Evolutionary conservation across 129 eudicot species (phyloP).

Genomic region (Kitagawia praeruptora): DNA sequence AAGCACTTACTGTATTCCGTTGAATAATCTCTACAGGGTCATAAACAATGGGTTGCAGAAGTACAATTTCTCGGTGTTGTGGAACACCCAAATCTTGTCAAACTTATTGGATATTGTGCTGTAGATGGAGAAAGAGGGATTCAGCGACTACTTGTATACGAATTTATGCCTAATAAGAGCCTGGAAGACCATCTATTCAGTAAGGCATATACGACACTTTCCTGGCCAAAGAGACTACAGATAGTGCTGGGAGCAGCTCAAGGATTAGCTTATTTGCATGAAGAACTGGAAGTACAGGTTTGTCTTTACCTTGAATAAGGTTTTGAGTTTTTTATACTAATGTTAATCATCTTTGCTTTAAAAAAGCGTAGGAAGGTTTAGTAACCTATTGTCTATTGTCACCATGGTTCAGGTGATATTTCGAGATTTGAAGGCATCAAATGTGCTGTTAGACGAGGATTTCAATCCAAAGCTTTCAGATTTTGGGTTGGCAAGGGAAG

Average conservation of each 20-base stretch:
- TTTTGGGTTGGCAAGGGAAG: constrained; percentile 94
- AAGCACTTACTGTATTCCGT: not conserved
- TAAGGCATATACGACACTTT: constrained; percentile 36
- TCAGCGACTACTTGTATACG: constrained; percentile 79
- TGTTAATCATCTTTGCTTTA: not conserved
- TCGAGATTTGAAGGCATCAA: constrained; percentile 87
- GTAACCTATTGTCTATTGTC: not conserved
- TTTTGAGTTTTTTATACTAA: not conserved
- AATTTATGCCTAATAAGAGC: constrained; percentile 79
- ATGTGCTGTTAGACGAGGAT: constrained; percentile 64
- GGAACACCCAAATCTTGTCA: constrained; percentile 85
- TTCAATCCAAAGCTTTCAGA: constrained; percentile 89
- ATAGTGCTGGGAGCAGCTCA: constrained; percentile 82
- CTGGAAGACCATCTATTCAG: constrained; percentile 80
- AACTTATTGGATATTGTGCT: constrained; percentile 80
- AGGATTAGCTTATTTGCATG: constrained; percentile 88
- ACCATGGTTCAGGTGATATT: constrained; percentile 53
- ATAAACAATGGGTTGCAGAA: constrained; percentile 91
- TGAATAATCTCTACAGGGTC: constrained; percentile 45
- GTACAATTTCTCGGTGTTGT: constrained; percentile 88
- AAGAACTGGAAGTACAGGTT: constrained; percentile 81
- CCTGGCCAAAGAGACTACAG: constrained; percentile 67
- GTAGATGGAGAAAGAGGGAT: constrained; percentile 80
- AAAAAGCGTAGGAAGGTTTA: not conserved
- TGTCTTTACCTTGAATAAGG: not conserved